Percentiles rank a stretch among this genome's conserved stretches.
phyloP scores from a whole-genome alignment of 805 yeast genomes.

The Suhomyces sp. region DNA sequence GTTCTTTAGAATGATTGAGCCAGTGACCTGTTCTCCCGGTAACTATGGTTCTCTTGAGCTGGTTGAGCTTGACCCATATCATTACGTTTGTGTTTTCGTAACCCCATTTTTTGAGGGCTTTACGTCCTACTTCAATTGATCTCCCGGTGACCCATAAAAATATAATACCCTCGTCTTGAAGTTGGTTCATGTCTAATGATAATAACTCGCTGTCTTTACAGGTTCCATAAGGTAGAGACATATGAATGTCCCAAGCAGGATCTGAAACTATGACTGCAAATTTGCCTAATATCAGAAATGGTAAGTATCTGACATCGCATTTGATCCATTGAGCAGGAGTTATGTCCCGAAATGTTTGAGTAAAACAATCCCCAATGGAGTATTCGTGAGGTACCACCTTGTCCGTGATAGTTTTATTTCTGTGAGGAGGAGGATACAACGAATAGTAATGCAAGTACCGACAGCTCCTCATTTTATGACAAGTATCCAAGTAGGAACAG shows the following conservation, averaged over 20 bases:
- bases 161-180: conserved; percentile 82
- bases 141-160: conserved; percentile 95
- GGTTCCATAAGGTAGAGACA: conserved; percentile 75
- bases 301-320: conserved; percentile 75
- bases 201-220: conserved; percentile 74
- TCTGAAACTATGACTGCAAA: conserved; percentile 84
- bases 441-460: conserved; percentile 76
- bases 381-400: conserved; percentile 32
- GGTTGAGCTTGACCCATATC: conserved; percentile 90
- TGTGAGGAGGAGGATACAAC: conserved; percentile 33
- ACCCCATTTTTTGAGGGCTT: conserved; percentile 78
- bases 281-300: conserved; percentile 69
- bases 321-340: conserved; percentile 80
- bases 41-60: conserved; percentile 80
- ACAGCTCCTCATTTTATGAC: conserved; percentile 80
- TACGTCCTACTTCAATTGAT: conserved; percentile 83
- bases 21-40: conserved; percentile 98
- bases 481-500: conserved; percentile 91
- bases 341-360: conserved; percentile 31
- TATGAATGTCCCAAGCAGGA: conserved; percentile 97
- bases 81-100: conserved; percentile 74
- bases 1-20: conserved; percentile 94
- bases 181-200: conserved; percentile 57
- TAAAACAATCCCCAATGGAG: conserved; percentile 48
- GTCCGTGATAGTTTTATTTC: background rate